Evolutionary conservation across 192 early-diverging fungal genomes (phyloP), one percentile per base, ranked within the genome.

Genomic region (Geranomyces michiganensis): DNA sequence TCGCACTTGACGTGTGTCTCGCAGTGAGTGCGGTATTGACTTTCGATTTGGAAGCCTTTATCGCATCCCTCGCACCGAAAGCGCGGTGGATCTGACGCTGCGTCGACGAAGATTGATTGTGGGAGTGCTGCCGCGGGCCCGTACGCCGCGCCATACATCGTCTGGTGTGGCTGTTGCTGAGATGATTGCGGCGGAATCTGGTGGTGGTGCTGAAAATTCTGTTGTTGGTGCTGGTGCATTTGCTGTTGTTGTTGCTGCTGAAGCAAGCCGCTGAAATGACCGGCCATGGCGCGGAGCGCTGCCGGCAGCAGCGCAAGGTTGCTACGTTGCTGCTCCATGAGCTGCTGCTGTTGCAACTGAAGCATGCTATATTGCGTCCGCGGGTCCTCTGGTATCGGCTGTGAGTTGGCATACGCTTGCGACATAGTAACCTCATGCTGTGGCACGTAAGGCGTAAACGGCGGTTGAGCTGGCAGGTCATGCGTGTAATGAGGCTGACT

Each of bases 21-120:
- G 26, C 76, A 46, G 62, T 80, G 79, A 27, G 71, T 56, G 33
- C 17, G 21, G 55, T 71, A 72, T 60, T 76, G 72, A 46, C 21
- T 44, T 7, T 15, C 13, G 44, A 56, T 24, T 10, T 33, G 22
- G 44, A 78, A 78, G 14, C 7, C n/a, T 43, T 78, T 78, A 21
- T 80, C 76, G 69, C 79, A 80, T 3, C 44, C 72, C 9, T 75
- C 66, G 70, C 79, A 80, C 0, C 53, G 43, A 10, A 41, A 41
- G 36, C 36, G 36, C 10, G 36, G 36, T 41, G 36, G 36, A 10
- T 41, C 36, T 41, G 36, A 48, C 33, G 26, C 9, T 70, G 22
- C 24, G 51, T 6, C 4, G 51, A 26, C 24, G 51, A 26, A 17
- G 19, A 53, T 15, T 47, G 46, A 14, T 47, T 19, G 46, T n/a